Base-by-base conservation (phyloP, 2,329 filamentous ascomycete species). In the Blastomyces percursus region DNA sequence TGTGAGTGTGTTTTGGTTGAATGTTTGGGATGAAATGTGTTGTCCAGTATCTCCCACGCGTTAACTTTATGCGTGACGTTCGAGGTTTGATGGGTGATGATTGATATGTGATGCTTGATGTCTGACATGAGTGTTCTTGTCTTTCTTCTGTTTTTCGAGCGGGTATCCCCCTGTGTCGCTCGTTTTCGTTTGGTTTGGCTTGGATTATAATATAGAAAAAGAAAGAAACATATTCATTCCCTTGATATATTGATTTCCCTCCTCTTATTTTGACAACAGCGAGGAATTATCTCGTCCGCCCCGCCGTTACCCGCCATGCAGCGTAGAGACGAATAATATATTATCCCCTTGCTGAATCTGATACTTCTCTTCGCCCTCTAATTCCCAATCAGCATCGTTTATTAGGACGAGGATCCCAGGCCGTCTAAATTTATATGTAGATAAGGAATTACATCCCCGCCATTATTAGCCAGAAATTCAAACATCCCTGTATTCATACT, bases 361-460 rank as follows among this genome's bases (percentile, higher is more conserved):
- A 73, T 97, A 97, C 67, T 86, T 83, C 72, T 94, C 91, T 76
- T 97, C 93, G 21, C 92, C 94, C 76, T 97, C 94, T 14, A 99
- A 84, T 75, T 97, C 94, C 94, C 94, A 99, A 75, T 99, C 94
- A 32, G 91, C 90, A 70, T 99, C 94, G 73, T 99, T 99, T 75
- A 99, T 96, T 63, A 99, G 82, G 35, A 96, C 93, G 52, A 99
- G 84, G 74, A 99, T 96, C 2, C 94, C 94, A 5, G 94, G 94
- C 61, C 94, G 91, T 64, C 93, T 97, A 62, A 32, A n/a, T 21
- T 60, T 60, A 68, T 64, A 67, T 70, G 60, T 72, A 69, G 30
- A 55, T 64, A 68, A 19, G 24, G 27, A 42, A 9, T 19, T 9
- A 14, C 12, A 30, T 32, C 38, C 35, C 56, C 24, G 16, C n/a